phyloP scores from a whole-genome alignment of 108 stramenopile genomes.

The Pinguiococcus pyrenoidosus region DNA sequence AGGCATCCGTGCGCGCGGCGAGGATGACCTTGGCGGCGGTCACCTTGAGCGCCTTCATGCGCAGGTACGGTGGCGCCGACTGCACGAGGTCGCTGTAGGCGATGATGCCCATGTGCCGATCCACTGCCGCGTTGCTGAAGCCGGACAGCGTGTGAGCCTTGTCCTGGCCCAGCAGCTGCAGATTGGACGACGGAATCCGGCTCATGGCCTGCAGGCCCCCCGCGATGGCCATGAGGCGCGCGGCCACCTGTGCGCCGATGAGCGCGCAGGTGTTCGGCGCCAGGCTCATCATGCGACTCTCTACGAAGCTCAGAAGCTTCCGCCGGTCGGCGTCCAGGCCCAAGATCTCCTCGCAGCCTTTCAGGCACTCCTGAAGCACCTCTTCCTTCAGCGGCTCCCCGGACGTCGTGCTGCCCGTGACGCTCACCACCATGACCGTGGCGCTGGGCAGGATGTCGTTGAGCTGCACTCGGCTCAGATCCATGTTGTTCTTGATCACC shows the following conservation, averaged over 20 bases:
- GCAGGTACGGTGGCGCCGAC: slow-evolving; percentile 46
- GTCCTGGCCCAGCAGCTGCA: slow-evolving; percentile 51
- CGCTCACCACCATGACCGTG: slow-evolving; percentile 78
- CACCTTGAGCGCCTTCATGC: slow-evolving; percentile 67
- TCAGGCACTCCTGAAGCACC: slow-evolving; percentile 37
- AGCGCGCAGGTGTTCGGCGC: slow-evolving; percentile 56
- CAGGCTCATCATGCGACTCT: slow-evolving; percentile 25
- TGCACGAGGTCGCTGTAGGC: slow-evolving; percentile 63
- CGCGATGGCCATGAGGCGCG: slow-evolving; percentile 65
- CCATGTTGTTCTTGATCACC: slow-evolving; percentile 72
- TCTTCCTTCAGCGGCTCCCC: slow-evolving; percentile 43
- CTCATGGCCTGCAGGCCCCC: slow-evolving; percentile 75
- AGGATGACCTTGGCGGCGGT: slow-evolving; percentile 57
- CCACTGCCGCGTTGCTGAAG: slow-evolving; percentile 10
- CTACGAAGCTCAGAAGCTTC: slow-evolving; percentile 22
- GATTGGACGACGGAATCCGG: slow-evolving; percentile 62
- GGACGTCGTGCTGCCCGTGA: slow-evolving; percentile 69
- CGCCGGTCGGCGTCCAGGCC: slow-evolving; percentile 13
- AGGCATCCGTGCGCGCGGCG: slow-evolving; percentile 22
- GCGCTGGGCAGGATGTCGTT: slow-evolving; percentile 49
- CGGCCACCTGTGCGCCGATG: slow-evolving; percentile 64
- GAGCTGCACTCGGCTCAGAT: slow-evolving; percentile 24
- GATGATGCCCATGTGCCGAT: slow-evolving; percentile 58
- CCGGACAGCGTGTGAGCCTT: slow-evolving; percentile 22
- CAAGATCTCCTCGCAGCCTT: slow-evolving; percentile 24